Percentiles rank a stretch among this genome's conserved stretches.
phyloP scores from a whole-genome alignment of 768 basidiomycete genomes.

The Tubosaeta brunneosetosa region DNA sequence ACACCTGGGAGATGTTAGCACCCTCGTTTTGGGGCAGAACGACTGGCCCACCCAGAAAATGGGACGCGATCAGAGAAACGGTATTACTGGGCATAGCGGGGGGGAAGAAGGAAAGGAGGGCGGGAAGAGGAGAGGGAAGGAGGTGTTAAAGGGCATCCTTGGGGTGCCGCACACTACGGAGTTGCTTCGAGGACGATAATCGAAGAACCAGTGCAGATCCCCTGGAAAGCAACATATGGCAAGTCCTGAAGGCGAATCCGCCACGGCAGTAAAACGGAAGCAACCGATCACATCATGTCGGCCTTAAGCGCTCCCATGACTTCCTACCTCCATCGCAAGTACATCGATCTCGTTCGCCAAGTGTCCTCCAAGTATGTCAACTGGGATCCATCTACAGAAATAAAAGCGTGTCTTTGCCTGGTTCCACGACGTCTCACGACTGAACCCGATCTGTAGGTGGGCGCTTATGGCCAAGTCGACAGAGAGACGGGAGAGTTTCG shows the following conservation, averaged over 20 bases:
- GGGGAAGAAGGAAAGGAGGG: not conserved
- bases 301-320: constrained; percentile 10
- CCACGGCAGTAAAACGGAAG: too few relatives aligned
- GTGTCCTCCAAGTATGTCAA: constrained; percentile 35
- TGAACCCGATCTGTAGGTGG: constrained; percentile 24
- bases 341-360: constrained; percentile 31
- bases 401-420: constrained; percentile 18
- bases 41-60: constrained; percentile 21
- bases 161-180: constrained; percentile 29
- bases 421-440: not conserved
- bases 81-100: constrained; percentile 9
- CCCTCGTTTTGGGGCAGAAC: not conserved
- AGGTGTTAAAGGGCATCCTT: constrained; percentile 10
- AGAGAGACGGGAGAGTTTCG: constrained; percentile 28
- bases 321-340: constrained; percentile 25
- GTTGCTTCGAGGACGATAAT: constrained; percentile 30
- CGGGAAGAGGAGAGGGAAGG: not conserved
- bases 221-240: not conserved
- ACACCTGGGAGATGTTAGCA: constrained; percentile 23
- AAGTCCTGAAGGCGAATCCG: too few relatives aligned
- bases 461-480: constrained; percentile 33
- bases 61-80: constrained; percentile 24
- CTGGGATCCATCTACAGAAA: constrained; percentile 31
- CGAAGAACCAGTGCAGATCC: constrained; percentile 20
- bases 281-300: not conserved